Percentiles rank a stretch among this genome's conserved stretches.
phyloP scores from a whole-genome alignment of 2,329 filamentous ascomycete species.

The Dichotomopilus funicola region DNA sequence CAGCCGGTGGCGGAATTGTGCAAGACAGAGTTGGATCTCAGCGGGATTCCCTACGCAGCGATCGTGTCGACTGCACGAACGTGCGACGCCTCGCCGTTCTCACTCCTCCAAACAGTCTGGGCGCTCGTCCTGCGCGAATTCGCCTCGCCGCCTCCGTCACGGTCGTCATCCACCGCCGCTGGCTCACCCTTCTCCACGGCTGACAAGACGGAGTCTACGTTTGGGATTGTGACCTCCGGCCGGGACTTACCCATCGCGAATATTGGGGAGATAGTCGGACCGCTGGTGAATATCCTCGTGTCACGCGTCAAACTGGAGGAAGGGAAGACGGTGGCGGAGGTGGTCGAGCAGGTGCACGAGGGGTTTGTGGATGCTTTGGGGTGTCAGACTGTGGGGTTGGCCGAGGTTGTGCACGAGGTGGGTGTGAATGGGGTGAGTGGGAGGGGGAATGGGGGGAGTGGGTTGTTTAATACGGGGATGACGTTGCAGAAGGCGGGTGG shows the following conservation, averaged over 20 bases:
- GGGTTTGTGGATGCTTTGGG: conserved; percentile 12
- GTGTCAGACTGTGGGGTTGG: conserved; percentile 11
- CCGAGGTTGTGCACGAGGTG: conserved; percentile 14
- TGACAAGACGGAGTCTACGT: conserved; percentile 6
- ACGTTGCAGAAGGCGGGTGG: conserved; percentile 6
- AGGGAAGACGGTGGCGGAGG: conserved; percentile 2
- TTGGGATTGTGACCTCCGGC: conserved; percentile 13
- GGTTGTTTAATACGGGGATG: conserved; percentile 16
- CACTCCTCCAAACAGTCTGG: conserved; percentile 11
- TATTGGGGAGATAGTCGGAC: conserved; percentile 7
- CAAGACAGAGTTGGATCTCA: neutral
- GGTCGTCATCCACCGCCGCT: too few species aligned
- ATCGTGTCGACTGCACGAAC: conserved; percentile 1
- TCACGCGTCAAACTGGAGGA: conserved; percentile 4
- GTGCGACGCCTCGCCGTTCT: conserved; percentile 8
- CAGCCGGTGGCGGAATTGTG: neutral
- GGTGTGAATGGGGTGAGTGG: conserved; percentile 9
- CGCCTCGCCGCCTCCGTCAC: neutral
- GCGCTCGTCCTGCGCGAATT: conserved; percentile 8
- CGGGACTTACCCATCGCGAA: conserved; percentile 8
- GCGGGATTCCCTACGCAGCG: conserved; percentile 4
- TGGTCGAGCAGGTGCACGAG: conserved; percentile 6
- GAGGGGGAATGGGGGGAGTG: conserved; percentile 3
- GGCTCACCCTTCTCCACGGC: neutral
- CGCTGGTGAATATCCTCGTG: conserved; percentile 12